Evolutionary conservation across 2,329 filamentous ascomycete species (phyloP).

Genomic region (Epicoccum sorghinum): DNA sequence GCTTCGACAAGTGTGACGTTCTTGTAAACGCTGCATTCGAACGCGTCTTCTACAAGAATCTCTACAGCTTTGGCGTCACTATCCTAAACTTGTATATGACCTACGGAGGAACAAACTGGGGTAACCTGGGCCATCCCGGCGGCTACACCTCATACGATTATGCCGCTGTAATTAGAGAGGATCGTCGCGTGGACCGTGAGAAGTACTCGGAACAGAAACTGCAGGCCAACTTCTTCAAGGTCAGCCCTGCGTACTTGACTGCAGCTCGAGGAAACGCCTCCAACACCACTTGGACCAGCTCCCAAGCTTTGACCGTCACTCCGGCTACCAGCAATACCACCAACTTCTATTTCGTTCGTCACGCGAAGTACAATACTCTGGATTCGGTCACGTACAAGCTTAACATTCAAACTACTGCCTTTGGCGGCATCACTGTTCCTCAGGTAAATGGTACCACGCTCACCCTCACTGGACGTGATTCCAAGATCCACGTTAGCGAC

Average conservation of each 20-base stretch:
- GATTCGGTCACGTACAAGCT: slow-evolving; percentile 67
- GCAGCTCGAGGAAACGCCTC: slow-evolving; percentile 44
- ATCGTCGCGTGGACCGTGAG: slow-evolving; percentile 70
- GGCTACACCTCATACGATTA: slow-evolving; percentile 65
- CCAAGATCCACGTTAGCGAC: slow-evolving; percentile 70
- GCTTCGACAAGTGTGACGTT: slow-evolving; percentile 69
- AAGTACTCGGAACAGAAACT: slow-evolving; percentile 84
- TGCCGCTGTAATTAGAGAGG: slow-evolving; percentile 69
- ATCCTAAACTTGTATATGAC: slow-evolving; percentile 80
- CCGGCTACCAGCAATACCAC: slow-evolving; percentile 63
- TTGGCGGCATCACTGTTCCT: slow-evolving; percentile 62
- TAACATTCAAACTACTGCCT: slow-evolving; percentile 64
- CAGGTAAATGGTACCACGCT: slow-evolving; percentile 61
- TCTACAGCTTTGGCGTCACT: slow-evolving; percentile 68
- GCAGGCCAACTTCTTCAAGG: slow-evolving; percentile 74
- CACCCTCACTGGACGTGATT: slow-evolving; percentile 67
- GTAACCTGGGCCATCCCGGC: slow-evolving; percentile 67
- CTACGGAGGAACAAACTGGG: slow-evolving; percentile 84
- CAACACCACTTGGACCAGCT: slow-evolving; percentile 44
- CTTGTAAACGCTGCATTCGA: slow-evolving; percentile 76
- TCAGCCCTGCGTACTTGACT: slow-evolving; percentile 71
- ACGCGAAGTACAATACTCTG: slow-evolving; percentile 67
- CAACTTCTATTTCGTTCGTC: slow-evolving; percentile 70
- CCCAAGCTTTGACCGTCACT: slow-evolving; percentile 63
- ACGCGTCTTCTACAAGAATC: slow-evolving; percentile 80